Percentiles rank a stretch among this genome's conserved stretches.
These are phyloP conservation scores for Pythium insidiosum DNA, from an alignment of 352 stramenopile genomes.

Conservation along the genomic window DNA sequence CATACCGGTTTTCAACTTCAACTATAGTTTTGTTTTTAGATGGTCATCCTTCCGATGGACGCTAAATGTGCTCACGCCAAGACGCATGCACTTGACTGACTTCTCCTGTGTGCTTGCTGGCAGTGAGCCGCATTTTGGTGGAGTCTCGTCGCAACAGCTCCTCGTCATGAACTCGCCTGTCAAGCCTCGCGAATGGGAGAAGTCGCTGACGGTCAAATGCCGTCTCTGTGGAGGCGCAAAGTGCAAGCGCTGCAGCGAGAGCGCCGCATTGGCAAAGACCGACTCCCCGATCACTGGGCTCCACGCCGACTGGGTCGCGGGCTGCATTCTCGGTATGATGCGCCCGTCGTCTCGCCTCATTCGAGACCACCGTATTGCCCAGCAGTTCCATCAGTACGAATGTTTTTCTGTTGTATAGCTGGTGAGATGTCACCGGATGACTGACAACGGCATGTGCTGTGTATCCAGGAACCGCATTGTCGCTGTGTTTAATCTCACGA, in stretches of 20 bases:
- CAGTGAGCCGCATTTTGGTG: too few species aligned
- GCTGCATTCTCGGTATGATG: conserved; percentile 88
- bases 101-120: too few species aligned
- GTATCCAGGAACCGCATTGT: conserved; percentile 69
- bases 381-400: conserved; percentile 75
- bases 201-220: conserved; percentile 75
- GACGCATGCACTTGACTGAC: too few species aligned
- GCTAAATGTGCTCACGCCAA: too few species aligned
- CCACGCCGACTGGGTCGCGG: conserved; percentile 84
- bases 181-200: conserved; percentile 77
- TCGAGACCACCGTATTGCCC: conserved; percentile 66
- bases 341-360: conserved; percentile 78
- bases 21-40: too few species aligned
- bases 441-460: too few species aligned
- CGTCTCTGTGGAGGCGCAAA: conserved; percentile 79
- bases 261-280: conserved; percentile 56
- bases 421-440: too few species aligned
- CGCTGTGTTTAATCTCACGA: conserved; percentile 87
- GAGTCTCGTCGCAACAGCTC: too few species aligned
- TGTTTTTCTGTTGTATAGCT: too few species aligned
- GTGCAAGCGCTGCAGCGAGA: conserved; percentile 84
- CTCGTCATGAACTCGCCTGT: conserved; percentile 57
- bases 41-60: too few species aligned
- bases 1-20: too few species aligned
- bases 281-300: conserved; percentile 69